phyloP scores from a whole-genome alignment of 768 basidiomycete genomes.

The Rhodosporidiobolus sp. region DNA sequence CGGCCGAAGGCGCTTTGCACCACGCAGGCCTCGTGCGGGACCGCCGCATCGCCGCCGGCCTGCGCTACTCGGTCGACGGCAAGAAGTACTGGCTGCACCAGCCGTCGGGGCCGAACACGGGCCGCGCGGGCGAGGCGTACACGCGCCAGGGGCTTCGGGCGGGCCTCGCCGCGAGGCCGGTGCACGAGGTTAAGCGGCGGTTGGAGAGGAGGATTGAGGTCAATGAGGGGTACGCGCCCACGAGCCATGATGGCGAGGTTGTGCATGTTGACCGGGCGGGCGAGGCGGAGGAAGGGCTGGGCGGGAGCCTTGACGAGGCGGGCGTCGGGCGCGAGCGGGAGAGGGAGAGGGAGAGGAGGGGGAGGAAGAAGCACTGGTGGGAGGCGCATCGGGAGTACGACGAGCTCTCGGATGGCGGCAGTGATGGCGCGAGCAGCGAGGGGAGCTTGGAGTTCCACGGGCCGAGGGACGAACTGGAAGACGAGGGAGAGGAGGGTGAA shows the following conservation, averaged over 20 bases:
- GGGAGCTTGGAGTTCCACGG: slow-evolving; percentile 68
- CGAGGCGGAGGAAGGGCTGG: slow-evolving; percentile 13
- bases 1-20: slow-evolving; percentile 88
- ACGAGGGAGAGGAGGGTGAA: slow-evolving; percentile 49
- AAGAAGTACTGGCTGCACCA: slow-evolving; percentile 96
- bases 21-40: slow-evolving; percentile 75
- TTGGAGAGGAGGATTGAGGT: slow-evolving; percentile 50
- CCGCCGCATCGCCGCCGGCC: slow-evolving; percentile 79
- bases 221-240: slow-evolving; percentile 69
- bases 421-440: slow-evolving; percentile 44
- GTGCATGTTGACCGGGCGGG: slow-evolving; percentile 55
- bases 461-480: slow-evolving; percentile 67
- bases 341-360: slow-evolving; percentile 54
- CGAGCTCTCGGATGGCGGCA: slow-evolving; percentile 1
- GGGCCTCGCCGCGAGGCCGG: slow-evolving; percentile 46
- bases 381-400: slow-evolving; percentile 47
- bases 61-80: slow-evolving; percentile 88
- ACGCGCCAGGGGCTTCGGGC: slow-evolving; percentile 16
- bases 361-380: slow-evolving; percentile 26
- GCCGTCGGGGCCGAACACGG: slow-evolving; percentile 50
- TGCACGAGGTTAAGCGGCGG: slow-evolving; percentile 46
- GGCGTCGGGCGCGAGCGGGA: slow-evolving; percentile 48
- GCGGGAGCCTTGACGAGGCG: slow-evolving; percentile 30
- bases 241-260: slow-evolving; percentile 64
- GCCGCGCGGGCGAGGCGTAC: slow-evolving; percentile 53